Conservation (phyloP, 306 rosid species). For the Morella rubra region DNA sequence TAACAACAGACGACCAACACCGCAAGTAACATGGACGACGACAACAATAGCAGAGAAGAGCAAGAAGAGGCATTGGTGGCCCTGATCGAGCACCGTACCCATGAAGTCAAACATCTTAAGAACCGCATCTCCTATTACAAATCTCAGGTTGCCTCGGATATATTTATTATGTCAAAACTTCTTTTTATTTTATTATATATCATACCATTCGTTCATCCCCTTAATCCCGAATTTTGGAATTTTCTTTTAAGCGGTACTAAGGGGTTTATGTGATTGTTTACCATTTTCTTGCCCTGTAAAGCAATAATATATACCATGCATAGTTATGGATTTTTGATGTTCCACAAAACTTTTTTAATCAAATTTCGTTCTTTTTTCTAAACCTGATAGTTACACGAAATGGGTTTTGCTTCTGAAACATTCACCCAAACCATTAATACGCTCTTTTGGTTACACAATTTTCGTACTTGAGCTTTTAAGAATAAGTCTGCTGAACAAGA, state of each 20-base stretch:
- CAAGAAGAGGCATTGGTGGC: slow-evolving; percentile 86
- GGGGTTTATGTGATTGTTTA: not conserved
- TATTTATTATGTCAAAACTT: no score
- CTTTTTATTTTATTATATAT: not conserved
- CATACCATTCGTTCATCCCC: not conserved
- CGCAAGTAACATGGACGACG: slow-evolving; percentile 28
- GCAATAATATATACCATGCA: not conserved
- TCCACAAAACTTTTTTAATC: not conserved
- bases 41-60: slow-evolving; percentile 43
- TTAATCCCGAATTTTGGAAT: not conserved
- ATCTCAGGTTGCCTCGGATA: slow-evolving; percentile 53
- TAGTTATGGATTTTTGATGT: not conserved
- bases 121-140: slow-evolving; percentile 61
- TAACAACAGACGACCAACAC: not conserved
- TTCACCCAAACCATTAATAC: not conserved
- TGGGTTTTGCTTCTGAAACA: not conserved
- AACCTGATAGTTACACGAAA: not conserved
- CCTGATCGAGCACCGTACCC: slow-evolving; percentile 76
- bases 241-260: not conserved
- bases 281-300: not conserved
- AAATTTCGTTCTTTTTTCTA: not conserved
- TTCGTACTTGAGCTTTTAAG: slow-evolving; percentile 1
- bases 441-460: not conserved
- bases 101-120: slow-evolving; percentile 62
- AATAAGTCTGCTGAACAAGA: not conserved